Evolutionary conservation across 2,329 filamentous ascomycete genomes (phyloP).

Genomic region (Microsporum audouinii): DNA sequence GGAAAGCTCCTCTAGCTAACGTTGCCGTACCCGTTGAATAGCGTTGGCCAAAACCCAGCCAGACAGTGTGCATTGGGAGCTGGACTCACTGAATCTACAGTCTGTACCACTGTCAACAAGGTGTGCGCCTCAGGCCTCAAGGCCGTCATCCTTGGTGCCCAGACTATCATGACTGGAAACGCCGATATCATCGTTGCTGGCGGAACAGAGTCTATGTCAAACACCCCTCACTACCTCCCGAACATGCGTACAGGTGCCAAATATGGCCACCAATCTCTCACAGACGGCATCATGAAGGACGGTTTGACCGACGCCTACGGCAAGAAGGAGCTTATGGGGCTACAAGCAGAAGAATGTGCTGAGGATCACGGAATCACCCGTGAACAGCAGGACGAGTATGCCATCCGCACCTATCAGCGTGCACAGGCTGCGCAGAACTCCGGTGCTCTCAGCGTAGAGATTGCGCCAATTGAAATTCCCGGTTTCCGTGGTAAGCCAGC

Average conservation of each 20-base stretch:
- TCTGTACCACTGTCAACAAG: slow-evolving; percentile 95
- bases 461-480: slow-evolving; percentile 75
- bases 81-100: slow-evolving; percentile 65
- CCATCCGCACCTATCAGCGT: slow-evolving; percentile 88
- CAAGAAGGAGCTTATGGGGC: slow-evolving; percentile 92
- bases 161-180: slow-evolving; percentile 95
- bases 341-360: slow-evolving; percentile 85
- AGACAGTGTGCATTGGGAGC: slow-evolving; percentile 86
- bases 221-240: slow-evolving; percentile 89
- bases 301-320: slow-evolving; percentile 85
- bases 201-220: slow-evolving; percentile 97
- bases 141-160: slow-evolving; percentile 84
- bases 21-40: slow-evolving; percentile 30
- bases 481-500: slow-evolving; percentile 84
- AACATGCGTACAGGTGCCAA: slow-evolving; percentile 78
- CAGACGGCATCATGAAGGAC: slow-evolving; percentile 89
- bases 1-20: neutral
- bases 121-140: slow-evolving; percentile 94
- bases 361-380: slow-evolving; percentile 68
- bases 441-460: slow-evolving; percentile 74
- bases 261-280: slow-evolving; percentile 79
- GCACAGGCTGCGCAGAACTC: slow-evolving; percentile 74
- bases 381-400: slow-evolving; percentile 87
- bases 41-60: slow-evolving; percentile 90
- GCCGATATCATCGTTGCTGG: slow-evolving; percentile 87